Evolutionary conservation across 768 basidiomycete genomes (phyloP).

Genomic region (Hygrocybe punicea): DNA sequence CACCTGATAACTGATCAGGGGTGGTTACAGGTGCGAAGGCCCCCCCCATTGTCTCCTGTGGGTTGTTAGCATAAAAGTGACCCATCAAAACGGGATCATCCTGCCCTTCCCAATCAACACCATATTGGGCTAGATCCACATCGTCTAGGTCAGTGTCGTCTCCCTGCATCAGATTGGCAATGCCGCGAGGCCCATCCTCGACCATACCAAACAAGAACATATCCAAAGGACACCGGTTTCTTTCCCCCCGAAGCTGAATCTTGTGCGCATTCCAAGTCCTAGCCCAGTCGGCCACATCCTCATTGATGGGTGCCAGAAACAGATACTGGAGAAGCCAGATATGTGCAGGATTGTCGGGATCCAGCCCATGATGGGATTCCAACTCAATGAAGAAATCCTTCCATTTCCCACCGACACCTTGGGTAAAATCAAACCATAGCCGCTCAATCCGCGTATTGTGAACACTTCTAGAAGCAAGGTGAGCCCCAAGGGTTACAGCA

Average conservation of each 20-base stretch:
- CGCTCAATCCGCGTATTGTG: slow-evolving; percentile 42
- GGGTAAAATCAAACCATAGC: slow-evolving; percentile 39
- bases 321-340: slow-evolving; percentile 42
- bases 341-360: slow-evolving; percentile 24
- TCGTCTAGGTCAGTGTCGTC: no score
- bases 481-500: no score
- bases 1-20: no score
- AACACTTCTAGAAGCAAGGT: slow-evolving; percentile 34
- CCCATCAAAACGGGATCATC: no score
- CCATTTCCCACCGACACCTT: slow-evolving; percentile 37
- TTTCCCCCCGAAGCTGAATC: slow-evolving; percentile 18
- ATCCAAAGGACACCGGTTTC: slow-evolving; percentile 22
- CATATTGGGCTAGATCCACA: no score
- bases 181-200: slow-evolving; percentile 27
- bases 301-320: slow-evolving; percentile 33
- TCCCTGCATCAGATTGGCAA: slow-evolving; percentile 2
- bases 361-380: slow-evolving; percentile 28
- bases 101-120: no score
- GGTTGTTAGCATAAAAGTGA: no score
- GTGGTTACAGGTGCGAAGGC: no score
- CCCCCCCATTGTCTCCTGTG: no score
- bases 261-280: slow-evolving; percentile 37
- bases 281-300: slow-evolving; percentile 31
- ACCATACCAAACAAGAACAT: slow-evolving; percentile 34
- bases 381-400: slow-evolving; percentile 36